Evolutionary conservation across 768 basidiomycete genomes (phyloP), one percentile per base, ranked within the genome.

Genomic region (Leccinum variicolor): DNA sequence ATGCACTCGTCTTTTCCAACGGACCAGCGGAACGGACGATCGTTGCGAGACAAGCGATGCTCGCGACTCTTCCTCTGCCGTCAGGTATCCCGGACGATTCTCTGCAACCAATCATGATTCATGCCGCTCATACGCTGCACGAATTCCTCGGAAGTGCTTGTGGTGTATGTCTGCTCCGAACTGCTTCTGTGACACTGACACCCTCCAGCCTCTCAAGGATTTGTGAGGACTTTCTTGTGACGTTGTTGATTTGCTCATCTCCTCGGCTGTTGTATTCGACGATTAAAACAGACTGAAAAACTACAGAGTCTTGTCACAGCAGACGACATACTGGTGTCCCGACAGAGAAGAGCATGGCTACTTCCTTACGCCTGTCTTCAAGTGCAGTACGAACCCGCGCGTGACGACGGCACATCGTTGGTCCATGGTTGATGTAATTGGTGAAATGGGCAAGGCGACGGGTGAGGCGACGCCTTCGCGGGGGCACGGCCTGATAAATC

Each of bases 271-370:
- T 50, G 49, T 25, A 48, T 25, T 39, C 17, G 34, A 10, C 31
- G 21, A 21, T 48, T 19, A 41, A n/a, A 28, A 25, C 60, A 92
- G 89, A 41, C 77, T 91, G 7, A 73, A 79, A 7, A 84, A 84
- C 59, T 87, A 90, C 66, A 83, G 84, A 47, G 78, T 89, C 43
- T 76, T 92, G 39, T 83, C 87, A 54, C 81, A 84, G 56, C 68
- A 75, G 6, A 90, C 86, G 17, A 90, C 90, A 3, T 77, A 78
- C 34, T 92, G 90, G 90, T 91, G 90, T 64, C 82, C 87, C 3
- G 88, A 89, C 48, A 84, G 85, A 52, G 90, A 92, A 75, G 90
- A 91, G 61, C 89, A 92, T 55, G 90, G 90, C 3, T 92, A 87
- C 65, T 84, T 85, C 68, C 82, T 91, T 53, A 78, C 83, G 1